Evolutionary conservation across 331 rosid species (phyloP), one percentile per base, ranked within the genome.

Genomic region (Arachis monticola): DNA sequence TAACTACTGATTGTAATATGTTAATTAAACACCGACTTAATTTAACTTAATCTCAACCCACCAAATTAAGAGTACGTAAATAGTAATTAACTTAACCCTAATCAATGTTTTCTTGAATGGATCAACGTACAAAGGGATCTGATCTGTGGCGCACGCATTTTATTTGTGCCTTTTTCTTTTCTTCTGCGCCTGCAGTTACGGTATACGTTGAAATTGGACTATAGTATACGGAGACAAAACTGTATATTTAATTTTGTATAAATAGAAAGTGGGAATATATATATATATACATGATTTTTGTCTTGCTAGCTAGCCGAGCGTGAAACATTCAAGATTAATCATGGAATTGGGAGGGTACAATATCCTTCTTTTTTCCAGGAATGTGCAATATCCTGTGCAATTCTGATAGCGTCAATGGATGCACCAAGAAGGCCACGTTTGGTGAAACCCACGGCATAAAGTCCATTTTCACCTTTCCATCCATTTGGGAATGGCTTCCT

Each of bases 361-460:
- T 17, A 17, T 17, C 22, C 22, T 17, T 17, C 22, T 17, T 17
- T 17, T 17, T 17, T 17, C 81, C 84, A 84, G 78, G 72, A 2
- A 17, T 61, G 76, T 59, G 80, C 77, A 35, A 92, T 87, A 46
- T 90, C 93, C 78, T 87, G 74, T 7, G 96, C 94, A 42, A 90
- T 88, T 69, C 79, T 90, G 60, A 38, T 83, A 0, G 98, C 98
- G 75, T 92, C 98, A 47, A 81, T 52, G 7, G 94, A 88, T 51
- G 91, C 86, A 2, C 98, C 98, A 22, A 90, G 85, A 38, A 92
- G 66, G 9, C 98, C 98, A 64, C 94, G 89, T 70, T 92, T 90
- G 6, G 90, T 87, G 77, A 92, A 87, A 52, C 98, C 98, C 68
- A 87, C 92, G 0, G 98, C 88, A 62, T 90, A 92, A 32, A 92